Percentiles rank a stretch among this genome's conserved stretches.
phyloP scores from a whole-genome alignment of 129 eudicot species.

The Tagetes erecta region DNA sequence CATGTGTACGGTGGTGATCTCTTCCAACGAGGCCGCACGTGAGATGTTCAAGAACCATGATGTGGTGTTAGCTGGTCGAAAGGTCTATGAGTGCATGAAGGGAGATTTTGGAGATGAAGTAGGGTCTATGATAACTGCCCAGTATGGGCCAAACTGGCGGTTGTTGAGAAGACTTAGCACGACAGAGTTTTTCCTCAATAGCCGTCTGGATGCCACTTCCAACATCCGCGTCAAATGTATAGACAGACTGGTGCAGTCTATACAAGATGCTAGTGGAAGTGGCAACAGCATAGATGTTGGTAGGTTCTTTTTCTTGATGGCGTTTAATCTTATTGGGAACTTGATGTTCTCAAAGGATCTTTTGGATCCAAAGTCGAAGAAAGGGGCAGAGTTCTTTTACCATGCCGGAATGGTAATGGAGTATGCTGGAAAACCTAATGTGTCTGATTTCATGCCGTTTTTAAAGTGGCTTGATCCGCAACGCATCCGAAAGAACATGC shows the following conservation, averaged over 20 bases:
- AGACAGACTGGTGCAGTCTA: slow-evolving; percentile 45
- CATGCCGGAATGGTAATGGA: slow-evolving; percentile 62
- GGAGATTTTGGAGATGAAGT: slow-evolving; percentile 55
- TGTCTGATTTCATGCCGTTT: slow-evolving; percentile 56
- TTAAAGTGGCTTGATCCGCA: slow-evolving; percentile 60
- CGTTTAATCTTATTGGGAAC: slow-evolving; percentile 60
- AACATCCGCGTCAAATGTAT: slow-evolving; percentile 48
- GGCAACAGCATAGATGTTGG: slow-evolving; percentile 47
- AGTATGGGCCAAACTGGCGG: slow-evolving; percentile 67
- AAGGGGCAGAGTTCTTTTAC: slow-evolving; percentile 53
- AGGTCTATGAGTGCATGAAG: slow-evolving; percentile 65
- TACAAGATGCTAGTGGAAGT: slow-evolving; percentile 38
- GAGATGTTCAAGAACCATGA: slow-evolving; percentile 70
- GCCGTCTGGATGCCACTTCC: slow-evolving; percentile 45
- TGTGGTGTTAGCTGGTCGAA: slow-evolving; percentile 51
- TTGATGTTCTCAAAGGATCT: slow-evolving; percentile 62
- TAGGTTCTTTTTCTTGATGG: slow-evolving; percentile 59
- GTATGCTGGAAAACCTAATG: slow-evolving; percentile 63
- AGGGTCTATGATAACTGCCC: slow-evolving; percentile 76
- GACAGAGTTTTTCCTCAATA: slow-evolving; percentile 50
- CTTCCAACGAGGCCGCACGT: slow-evolving; percentile 58
- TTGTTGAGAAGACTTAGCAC: slow-evolving; percentile 54
- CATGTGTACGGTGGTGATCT: slow-evolving; percentile 66
- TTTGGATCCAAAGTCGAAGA: slow-evolving; percentile 48
- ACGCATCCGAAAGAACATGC: slow-evolving; percentile 55